These are phyloP conservation scores for Lentinula sp. DNA, from an alignment of 768 basidiomycete genomes.

Conservation along the genomic window DNA sequence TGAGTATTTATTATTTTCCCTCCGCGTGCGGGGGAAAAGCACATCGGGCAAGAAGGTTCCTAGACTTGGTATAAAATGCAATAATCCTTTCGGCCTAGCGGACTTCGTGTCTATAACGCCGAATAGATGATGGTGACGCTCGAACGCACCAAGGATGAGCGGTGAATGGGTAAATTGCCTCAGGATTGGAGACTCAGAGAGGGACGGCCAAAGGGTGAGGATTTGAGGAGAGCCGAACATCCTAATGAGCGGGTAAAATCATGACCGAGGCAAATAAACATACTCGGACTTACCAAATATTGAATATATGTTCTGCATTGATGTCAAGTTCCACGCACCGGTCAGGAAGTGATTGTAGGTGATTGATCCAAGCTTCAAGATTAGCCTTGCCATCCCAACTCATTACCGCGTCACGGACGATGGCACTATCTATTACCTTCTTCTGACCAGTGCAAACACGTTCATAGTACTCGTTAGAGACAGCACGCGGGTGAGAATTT, in stretches of 20 bases:
- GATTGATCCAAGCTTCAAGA: constrained; percentile 39
- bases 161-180: constrained; percentile 57
- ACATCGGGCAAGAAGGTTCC: background rate
- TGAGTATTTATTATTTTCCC: background rate
- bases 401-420: constrained; percentile 16
- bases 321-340: constrained; percentile 42
- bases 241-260: background rate
- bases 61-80: constrained; percentile 1
- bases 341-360: constrained; percentile 34
- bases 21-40: background rate
- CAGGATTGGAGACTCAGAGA: constrained; percentile 43
- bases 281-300: constrained; percentile 39
- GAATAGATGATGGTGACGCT: constrained; percentile 40
- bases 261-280: background rate
- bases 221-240: constrained; percentile 18
- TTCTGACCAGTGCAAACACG: constrained; percentile 33
- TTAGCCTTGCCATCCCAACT: constrained; percentile 26
- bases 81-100: background rate
- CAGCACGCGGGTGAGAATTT: constrained; percentile 29
- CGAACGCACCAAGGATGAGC: constrained; percentile 44
- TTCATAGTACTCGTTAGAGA: constrained; percentile 33
- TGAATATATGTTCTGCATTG: constrained; percentile 36
- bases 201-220: constrained; percentile 35
- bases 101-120: background rate
- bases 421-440: constrained; percentile 22